Percentiles rank a stretch among this genome's conserved stretches.
Evolutionary conservation across 176 grass and related monocot species (phyloP).

Genomic region (Ensete glaucum): DNA sequence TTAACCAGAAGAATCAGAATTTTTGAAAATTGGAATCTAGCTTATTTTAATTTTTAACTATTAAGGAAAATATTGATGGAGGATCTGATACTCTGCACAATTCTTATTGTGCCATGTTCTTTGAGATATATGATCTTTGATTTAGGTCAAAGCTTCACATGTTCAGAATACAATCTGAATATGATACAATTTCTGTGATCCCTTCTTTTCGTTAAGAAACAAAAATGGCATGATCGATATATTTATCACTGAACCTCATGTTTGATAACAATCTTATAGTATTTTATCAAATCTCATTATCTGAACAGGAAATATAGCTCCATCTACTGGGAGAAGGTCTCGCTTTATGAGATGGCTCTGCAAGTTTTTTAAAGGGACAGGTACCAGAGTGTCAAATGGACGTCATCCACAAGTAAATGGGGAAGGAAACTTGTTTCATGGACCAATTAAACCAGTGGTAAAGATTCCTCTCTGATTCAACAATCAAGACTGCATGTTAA

Average conservation of each 20-base stretch:
- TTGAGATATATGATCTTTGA: not conserved
- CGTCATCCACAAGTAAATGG: slow-evolving; percentile 32
- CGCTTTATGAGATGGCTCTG: slow-evolving; percentile 90
- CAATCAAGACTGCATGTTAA: not conserved
- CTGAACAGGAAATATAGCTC: slow-evolving; percentile 23
- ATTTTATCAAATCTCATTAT: not conserved
- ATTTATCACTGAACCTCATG: slow-evolving; percentile 8
- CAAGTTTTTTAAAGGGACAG: slow-evolving; percentile 67
- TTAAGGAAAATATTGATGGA: not conserved
- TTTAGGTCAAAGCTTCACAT: too few species aligned
- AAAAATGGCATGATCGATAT: not conserved
- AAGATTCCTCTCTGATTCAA: slow-evolving; percentile 1
- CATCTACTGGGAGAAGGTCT: slow-evolving; percentile 55
- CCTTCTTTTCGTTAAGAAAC: not conserved
- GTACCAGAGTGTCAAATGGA: slow-evolving; percentile 33
- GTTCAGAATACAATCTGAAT: not conserved
- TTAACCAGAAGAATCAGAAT: not conserved
- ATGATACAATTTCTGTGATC: not conserved
- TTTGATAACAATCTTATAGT: slow-evolving; percentile 23
- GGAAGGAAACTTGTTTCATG: slow-evolving; percentile 50
- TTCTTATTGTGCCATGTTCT: not conserved
- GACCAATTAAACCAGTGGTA: slow-evolving; percentile 60
- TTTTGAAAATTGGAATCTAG: not conserved
- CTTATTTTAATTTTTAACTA: not conserved
- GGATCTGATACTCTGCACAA: not conserved